phyloP scores from a whole-genome alignment of 805 yeast genomes.

The Hanseniaspora valbyensis region DNA sequence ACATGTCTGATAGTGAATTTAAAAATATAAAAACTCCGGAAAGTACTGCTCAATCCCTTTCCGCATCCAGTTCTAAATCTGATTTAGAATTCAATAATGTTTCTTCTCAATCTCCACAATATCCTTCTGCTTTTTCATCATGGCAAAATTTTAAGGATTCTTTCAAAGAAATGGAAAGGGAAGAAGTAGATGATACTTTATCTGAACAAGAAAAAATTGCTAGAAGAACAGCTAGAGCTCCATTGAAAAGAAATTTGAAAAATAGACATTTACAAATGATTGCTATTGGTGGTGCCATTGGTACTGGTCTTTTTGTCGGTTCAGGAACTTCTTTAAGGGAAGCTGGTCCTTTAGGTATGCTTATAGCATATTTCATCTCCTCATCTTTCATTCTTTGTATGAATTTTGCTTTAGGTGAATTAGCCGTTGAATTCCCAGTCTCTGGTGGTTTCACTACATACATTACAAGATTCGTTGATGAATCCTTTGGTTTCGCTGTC shows the following conservation, averaged over 20 bases:
- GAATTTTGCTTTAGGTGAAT: slow-evolving; percentile 51
- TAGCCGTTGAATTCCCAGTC: slow-evolving; percentile 50
- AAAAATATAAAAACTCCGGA: no score
- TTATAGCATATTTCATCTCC: slow-evolving; percentile 45
- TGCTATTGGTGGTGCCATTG: slow-evolving; percentile 62
- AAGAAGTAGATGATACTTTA: slow-evolving; percentile 24
- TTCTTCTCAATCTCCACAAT: no score
- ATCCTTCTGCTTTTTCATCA: no score
- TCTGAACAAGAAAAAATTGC: slow-evolving; percentile 38
- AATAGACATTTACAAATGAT: slow-evolving; percentile 51
- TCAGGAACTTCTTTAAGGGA: slow-evolving; percentile 50
- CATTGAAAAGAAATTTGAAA: slow-evolving; percentile 44
- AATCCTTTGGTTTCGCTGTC: slow-evolving; percentile 51
- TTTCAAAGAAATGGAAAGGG: slow-evolving; percentile 33
- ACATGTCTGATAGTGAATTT: no score
- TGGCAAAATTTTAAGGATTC: slow-evolving; percentile 40
- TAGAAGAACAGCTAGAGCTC: slow-evolving; percentile 40
- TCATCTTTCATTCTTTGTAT: slow-evolving; percentile 49
- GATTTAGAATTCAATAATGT: no score
- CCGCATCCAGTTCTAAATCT: no score
- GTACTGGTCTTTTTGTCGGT: slow-evolving; percentile 68
- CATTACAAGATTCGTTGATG: slow-evolving; percentile 46
- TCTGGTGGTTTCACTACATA: slow-evolving; percentile 57
- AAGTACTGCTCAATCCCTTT: no score
- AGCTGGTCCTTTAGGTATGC: slow-evolving; percentile 59